Evolutionary conservation across 139 green algal genomes (phyloP), one percentile per base, ranked within the genome.

Genomic region (Pseudopediastrum boryanum): DNA sequence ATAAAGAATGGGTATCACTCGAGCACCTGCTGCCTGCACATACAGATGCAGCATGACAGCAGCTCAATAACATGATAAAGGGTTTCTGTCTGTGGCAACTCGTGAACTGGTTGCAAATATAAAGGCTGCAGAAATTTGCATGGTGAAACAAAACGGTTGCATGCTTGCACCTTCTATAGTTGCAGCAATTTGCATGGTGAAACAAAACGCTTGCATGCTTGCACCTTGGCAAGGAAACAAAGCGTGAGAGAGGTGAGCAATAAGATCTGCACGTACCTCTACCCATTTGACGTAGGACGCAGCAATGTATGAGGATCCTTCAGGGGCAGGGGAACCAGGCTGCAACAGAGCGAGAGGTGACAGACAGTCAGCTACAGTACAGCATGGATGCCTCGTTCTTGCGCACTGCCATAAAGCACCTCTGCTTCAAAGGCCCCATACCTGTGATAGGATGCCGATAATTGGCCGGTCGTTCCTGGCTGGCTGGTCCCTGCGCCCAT

Each of bases 211-310:
- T 13, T 42, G 69, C 43, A n/a, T 16, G 12, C 27, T n/a, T 10
- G 35, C 48, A 12, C 69, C 42, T 16, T 46, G 38, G 19, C n/a
- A 39, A 42, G 9, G 39, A 12, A 9, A 31, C 19, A 77, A 7
- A 21, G 10, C 27, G 1, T 33, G 65, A 46, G 69, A 42, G 27
- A 48, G 7, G 21, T 9, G 1, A 65, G 29, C 48, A 66, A 1
- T 29, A 8, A 52, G 13, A 68, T 38, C 23, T 77, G 44, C 50
- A 25, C 81, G 27, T 21, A 85, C 84, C 83, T 96, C 86, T 0
- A 94, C 74, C 71, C 94, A 93, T 41, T 95, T 95, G 19, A 96
- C 75, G 64, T 96, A 96, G 0, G 89, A 94, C 5, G 86, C 86
- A 5, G 92, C 92, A n/a, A 96, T 95, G 87, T 96, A 96, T 12